A percentile compares a stretch with the other conserved stretches of the same genome.
Evolutionary conservation across 257 asterid genomes (phyloP).

Genomic region (Verbena officinalis): DNA sequence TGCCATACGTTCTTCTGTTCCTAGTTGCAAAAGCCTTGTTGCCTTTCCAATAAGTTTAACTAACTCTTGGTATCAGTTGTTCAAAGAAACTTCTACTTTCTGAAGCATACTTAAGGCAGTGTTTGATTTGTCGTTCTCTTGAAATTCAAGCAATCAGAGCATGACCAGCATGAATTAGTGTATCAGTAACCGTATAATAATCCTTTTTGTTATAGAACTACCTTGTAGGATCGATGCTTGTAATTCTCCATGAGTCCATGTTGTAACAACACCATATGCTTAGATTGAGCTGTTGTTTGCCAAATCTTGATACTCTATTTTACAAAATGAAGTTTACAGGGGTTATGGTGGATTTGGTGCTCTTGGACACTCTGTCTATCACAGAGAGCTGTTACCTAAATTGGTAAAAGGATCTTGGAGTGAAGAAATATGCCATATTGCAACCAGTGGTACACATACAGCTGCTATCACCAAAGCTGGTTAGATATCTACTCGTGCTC

Average conservation of each 20-base stretch:
- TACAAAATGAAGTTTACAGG: constrained; percentile 81
- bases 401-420: constrained; percentile 83
- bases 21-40: neutral
- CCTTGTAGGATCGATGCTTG: constrained; percentile 11
- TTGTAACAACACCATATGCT: constrained; percentile 21
- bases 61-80: neutral
- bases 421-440: constrained; percentile 67
- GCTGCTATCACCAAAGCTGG: constrained; percentile 86
- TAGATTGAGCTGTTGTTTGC: constrained; percentile 23
- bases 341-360: constrained; percentile 99
- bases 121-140: too few species aligned
- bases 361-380: constrained; percentile 91
- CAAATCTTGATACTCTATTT: constrained; percentile 45
- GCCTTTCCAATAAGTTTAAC: neutral
- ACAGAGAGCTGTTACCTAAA: constrained; percentile 82
- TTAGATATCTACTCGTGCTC: constrained; percentile 27
- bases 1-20: neutral
- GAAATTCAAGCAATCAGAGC: too few species aligned
- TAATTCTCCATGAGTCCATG: neutral
- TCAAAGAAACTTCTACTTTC: too few species aligned
- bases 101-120: too few species aligned
- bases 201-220: neutral
- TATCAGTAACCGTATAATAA: too few species aligned
- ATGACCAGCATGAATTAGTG: too few species aligned
- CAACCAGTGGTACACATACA: constrained; percentile 92